A percentile compares a stretch with the other conserved stretches of the same genome.
Conservation (phyloP, 163 green algal genomes). For the Volvox carteri region DNA sequence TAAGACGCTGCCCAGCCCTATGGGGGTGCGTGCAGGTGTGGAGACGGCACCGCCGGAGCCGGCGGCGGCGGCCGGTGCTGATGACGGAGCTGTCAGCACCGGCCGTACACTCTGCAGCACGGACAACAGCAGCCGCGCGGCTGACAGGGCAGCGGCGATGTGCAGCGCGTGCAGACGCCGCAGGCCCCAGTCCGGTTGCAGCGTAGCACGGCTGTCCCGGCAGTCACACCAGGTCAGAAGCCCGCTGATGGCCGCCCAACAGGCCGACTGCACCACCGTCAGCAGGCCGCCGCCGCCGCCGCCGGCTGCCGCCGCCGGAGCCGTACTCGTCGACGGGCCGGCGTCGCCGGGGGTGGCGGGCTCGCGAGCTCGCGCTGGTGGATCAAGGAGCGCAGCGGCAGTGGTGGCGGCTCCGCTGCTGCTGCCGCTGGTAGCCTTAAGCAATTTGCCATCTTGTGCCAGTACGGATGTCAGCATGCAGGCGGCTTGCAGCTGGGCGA, state of each 20-base stretch:
- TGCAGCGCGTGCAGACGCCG: conserved; percentile 29
- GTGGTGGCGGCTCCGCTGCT: background rate
- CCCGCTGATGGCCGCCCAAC: background rate
- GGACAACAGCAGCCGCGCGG: conserved; percentile 43
- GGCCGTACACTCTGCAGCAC: conserved; percentile 1
- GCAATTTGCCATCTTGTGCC: conserved; percentile 7
- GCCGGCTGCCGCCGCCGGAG: conserved; percentile 6
- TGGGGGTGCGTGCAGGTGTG: background rate
- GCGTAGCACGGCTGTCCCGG: conserved; percentile 9
- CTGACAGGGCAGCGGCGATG: conserved; percentile 29
- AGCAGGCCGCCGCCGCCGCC: conserved; percentile 19
- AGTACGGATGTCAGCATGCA: conserved; percentile 37
- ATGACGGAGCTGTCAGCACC: background rate
- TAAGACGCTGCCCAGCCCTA: background rate
- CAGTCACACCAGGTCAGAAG: conserved; percentile 19
- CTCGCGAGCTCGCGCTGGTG: background rate
- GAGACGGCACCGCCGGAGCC: background rate
- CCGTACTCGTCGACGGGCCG: background rate
- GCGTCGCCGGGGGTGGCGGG: conserved; percentile 19
- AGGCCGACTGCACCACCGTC: background rate
- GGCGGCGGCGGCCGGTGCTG: background rate
- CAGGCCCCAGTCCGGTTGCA: conserved; percentile 41
- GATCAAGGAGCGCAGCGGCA: conserved; percentile 17
- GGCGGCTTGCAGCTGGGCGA: conserved; percentile 58
- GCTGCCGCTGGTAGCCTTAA: background rate